These are phyloP conservation scores for Termitomyces titanicus DNA, from an alignment of 768 basidiomycete species.

Conservation along the genomic window DNA sequence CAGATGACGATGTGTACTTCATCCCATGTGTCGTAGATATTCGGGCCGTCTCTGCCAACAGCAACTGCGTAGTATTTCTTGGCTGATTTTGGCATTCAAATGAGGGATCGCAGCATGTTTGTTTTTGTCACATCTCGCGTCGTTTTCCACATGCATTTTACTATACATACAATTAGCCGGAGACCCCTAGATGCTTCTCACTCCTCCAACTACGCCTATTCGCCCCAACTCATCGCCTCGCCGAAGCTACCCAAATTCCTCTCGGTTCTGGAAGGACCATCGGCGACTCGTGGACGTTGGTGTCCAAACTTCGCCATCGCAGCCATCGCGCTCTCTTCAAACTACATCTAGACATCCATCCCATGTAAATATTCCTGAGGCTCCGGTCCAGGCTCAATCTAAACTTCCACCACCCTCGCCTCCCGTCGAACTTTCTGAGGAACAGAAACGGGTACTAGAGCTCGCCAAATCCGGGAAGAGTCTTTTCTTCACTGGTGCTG, in stretches of 20 bases:
- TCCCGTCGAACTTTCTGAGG: slow-evolving; percentile 26
- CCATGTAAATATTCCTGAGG: slow-evolving; percentile 55
- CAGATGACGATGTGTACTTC: slow-evolving; percentile 37
- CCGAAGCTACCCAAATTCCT: slow-evolving; percentile 9
- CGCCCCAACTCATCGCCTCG: not conserved
- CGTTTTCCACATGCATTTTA: too few species aligned
- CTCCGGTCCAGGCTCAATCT: not conserved
- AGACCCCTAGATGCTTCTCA: not conserved
- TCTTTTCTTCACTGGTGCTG: slow-evolving; percentile 75
- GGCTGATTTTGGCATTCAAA: slow-evolving; percentile 24
- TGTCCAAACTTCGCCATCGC: slow-evolving; percentile 3
- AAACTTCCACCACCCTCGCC: not conserved
- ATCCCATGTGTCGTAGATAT: slow-evolving; percentile 56
- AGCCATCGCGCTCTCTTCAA: not conserved
- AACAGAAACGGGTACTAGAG: slow-evolving; percentile 38
- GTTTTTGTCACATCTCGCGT: too few species aligned
- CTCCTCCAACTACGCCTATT: not conserved
- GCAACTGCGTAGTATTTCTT: slow-evolving; percentile 61
- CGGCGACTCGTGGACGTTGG: slow-evolving; percentile 7
- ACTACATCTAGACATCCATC: slow-evolving; percentile 46
- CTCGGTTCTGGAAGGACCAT: slow-evolving; percentile 13
- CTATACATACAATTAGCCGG: too few species aligned
- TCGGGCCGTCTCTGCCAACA: slow-evolving; percentile 53
- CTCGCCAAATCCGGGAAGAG: slow-evolving; percentile 51
- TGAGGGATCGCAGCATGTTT: too few species aligned